phyloP scores from a whole-genome alignment of 2,329 filamentous ascomycete species.

The Neopestalotiopsis rosae region DNA sequence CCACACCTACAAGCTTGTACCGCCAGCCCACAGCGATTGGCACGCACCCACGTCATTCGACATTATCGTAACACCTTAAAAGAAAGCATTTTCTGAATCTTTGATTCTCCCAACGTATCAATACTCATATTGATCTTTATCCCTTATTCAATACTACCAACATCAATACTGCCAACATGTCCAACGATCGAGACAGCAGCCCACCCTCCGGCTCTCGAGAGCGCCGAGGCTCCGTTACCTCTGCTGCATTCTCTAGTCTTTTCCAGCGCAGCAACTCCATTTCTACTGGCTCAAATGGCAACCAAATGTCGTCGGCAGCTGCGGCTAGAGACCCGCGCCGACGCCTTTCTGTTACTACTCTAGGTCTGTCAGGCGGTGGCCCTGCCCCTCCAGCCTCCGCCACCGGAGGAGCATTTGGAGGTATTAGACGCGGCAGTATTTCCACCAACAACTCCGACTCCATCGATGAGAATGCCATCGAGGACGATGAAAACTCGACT shows the following conservation, averaged over 20 bases:
- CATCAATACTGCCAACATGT: slow-evolving; percentile 31
- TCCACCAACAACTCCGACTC: slow-evolving; percentile 70
- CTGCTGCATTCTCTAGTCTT: slow-evolving; percentile 61
- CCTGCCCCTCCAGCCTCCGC: slow-evolving; percentile 55
- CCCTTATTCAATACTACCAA: neutral
- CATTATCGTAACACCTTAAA: neutral
- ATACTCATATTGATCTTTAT: neutral
- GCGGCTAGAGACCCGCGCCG: slow-evolving; percentile 56
- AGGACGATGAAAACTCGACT: slow-evolving; percentile 71
- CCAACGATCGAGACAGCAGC: slow-evolving; percentile 34
- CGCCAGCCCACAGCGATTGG: slow-evolving; percentile 6
- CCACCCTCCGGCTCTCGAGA: slow-evolving; percentile 35
- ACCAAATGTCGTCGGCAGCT: slow-evolving; percentile 22
- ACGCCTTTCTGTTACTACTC: slow-evolving; percentile 75
- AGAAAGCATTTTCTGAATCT: neutral
- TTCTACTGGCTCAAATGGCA: slow-evolving; percentile 41
- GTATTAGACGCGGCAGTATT: slow-evolving; percentile 67
- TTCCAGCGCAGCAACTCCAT: slow-evolving; percentile 63
- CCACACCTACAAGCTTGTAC: slow-evolving; percentile 12
- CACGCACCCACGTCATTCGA: neutral
- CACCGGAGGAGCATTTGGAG: slow-evolving; percentile 53
- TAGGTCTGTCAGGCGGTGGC: slow-evolving; percentile 75
- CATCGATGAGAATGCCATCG: slow-evolving; percentile 75
- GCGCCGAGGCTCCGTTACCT: slow-evolving; percentile 62
- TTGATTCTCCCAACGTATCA: neutral